Conservation (phyloP, 2,329 filamentous ascomycete genomes). For the Periconia digitata region DNA sequence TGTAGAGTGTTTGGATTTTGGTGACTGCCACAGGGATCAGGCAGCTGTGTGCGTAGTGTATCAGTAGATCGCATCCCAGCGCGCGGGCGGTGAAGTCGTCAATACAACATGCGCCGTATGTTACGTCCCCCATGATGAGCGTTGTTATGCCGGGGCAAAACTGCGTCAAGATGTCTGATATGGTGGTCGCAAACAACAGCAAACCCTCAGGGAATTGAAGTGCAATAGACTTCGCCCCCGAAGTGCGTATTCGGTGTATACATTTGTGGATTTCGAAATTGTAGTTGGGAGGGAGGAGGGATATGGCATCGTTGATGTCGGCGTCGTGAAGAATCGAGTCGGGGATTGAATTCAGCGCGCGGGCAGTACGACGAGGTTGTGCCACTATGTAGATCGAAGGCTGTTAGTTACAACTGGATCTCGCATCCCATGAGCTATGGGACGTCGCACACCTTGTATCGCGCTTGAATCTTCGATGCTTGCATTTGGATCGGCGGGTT, state of each 20-base stretch:
- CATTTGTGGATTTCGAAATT: constrained; percentile 99
- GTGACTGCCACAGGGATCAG: constrained; percentile 95
- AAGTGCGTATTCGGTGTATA: constrained; percentile 85
- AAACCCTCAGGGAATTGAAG: constrained; percentile 98
- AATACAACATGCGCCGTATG: constrained; percentile 97
- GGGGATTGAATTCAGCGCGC: constrained; percentile 89
- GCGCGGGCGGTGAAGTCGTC: constrained; percentile 97
- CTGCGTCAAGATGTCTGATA: constrained; percentile 91
- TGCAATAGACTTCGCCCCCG: constrained; percentile 78
- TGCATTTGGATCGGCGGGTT: constrained; percentile 37
- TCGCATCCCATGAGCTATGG: neutral
- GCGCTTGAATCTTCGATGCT: constrained; percentile 64
- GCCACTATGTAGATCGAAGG: constrained; percentile 56
- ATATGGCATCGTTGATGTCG: constrained; percentile 83
- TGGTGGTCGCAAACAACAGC: constrained; percentile 92
- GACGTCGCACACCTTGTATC: constrained; percentile 63
- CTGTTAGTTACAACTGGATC: constrained; percentile 8
- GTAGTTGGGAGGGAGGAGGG: constrained; percentile 90
- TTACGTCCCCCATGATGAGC: constrained; percentile 98
- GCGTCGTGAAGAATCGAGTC: constrained; percentile 81
- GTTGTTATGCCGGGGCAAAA: constrained; percentile 93
- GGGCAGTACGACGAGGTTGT: constrained; percentile 69
- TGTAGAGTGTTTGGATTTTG: constrained; percentile 94
- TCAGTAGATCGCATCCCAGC: constrained; percentile 87
- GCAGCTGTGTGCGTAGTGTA: constrained; percentile 97